These are phyloP conservation scores for Yamadazyma kanchanaburiensis DNA, from an alignment of 1,139 yeast species.

Conservation along the genomic window DNA sequence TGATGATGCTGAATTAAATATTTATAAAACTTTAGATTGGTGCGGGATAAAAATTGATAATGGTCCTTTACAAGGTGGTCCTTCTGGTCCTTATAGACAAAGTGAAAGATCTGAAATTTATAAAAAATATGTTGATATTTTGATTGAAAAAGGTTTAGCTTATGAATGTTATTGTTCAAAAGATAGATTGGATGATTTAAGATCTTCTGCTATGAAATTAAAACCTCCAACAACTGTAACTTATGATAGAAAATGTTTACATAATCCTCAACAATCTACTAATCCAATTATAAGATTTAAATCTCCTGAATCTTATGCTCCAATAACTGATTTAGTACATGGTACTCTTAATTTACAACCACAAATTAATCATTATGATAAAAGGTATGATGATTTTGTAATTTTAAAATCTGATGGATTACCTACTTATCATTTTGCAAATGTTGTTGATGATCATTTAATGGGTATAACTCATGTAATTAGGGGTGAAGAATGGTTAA, in stretches of 20 bases:
- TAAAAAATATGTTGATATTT: slow-evolving; percentile 47
- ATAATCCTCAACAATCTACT: slow-evolving; percentile 27
- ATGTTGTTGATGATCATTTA: slow-evolving; percentile 89
- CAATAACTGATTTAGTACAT: slow-evolving; percentile 69
- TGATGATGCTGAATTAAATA: slow-evolving; percentile 76
- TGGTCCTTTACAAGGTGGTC: slow-evolving; percentile 72
- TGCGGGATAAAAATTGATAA: slow-evolving; percentile 76
- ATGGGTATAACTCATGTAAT: slow-evolving; percentile 93
- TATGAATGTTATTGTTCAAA: slow-evolving; percentile 85
- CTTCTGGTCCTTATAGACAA: slow-evolving; percentile 76
- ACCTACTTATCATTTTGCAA: slow-evolving; percentile 96
- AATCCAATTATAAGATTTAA: slow-evolving; percentile 56
- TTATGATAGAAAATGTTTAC: slow-evolving; percentile 77
- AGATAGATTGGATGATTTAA: slow-evolving; percentile 63
- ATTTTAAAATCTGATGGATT: slow-evolving; percentile 85
- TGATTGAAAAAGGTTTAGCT: slow-evolving; percentile 68
- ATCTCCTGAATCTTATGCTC: slow-evolving; percentile 69
- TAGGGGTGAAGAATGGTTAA: slow-evolving; percentile 97
- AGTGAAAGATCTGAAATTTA: slow-evolving; percentile 74
- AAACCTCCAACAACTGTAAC: slow-evolving; percentile 91
- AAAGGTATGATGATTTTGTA: slow-evolving; percentile 86
- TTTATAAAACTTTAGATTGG: slow-evolving; percentile 76
- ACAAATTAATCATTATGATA: slow-evolving; percentile 65
- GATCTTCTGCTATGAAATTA: slow-evolving; percentile 69
- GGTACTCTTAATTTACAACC: slow-evolving; percentile 77